A percentile compares a stretch with the other conserved stretches of the same genome.
phyloP scores from a whole-genome alignment of 257 asterid genomes.

The Dorcoceras hygrometricum region DNA sequence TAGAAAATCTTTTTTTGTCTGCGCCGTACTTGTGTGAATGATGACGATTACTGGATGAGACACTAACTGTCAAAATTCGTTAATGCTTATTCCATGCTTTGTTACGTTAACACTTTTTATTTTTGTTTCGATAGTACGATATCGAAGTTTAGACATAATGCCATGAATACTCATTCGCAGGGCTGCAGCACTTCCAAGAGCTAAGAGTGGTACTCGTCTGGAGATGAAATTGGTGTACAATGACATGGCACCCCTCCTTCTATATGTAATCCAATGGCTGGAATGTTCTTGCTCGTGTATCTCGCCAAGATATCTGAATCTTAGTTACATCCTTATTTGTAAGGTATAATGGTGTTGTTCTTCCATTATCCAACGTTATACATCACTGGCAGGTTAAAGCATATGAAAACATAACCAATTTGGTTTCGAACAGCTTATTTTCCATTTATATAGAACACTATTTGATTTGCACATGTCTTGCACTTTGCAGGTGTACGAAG shows the following conservation, averaged over 20 bases:
- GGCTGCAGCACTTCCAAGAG: conserved; percentile 79
- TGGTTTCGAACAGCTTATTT: too few relatives aligned
- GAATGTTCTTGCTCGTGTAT: conserved; percentile 69
- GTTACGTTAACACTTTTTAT: background rate
- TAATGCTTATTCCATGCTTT: background rate
- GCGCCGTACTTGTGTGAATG: background rate
- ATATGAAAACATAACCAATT: background rate
- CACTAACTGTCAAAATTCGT: background rate
- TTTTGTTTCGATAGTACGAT: background rate
- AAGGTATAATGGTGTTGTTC: conserved; percentile 43
- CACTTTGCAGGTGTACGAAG: conserved; percentile 56
- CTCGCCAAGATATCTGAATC: conserved; percentile 57
- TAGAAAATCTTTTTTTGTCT: too few relatives aligned
- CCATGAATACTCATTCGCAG: conserved; percentile 35
- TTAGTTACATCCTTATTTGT: conserved; percentile 64
- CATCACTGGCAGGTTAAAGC: background rate
- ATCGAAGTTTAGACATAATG: background rate
- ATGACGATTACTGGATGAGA: background rate
- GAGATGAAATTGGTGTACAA: conserved; percentile 83
- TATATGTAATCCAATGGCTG: conserved; percentile 68
- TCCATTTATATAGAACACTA: background rate
- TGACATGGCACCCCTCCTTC: conserved; percentile 59
- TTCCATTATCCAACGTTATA: background rate
- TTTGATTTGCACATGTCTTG: background rate
- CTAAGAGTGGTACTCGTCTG: conserved; percentile 62